phyloP scores from a whole-genome alignment of 176 grass and related monocot genomes.

The Bothriochloa decipiens region DNA sequence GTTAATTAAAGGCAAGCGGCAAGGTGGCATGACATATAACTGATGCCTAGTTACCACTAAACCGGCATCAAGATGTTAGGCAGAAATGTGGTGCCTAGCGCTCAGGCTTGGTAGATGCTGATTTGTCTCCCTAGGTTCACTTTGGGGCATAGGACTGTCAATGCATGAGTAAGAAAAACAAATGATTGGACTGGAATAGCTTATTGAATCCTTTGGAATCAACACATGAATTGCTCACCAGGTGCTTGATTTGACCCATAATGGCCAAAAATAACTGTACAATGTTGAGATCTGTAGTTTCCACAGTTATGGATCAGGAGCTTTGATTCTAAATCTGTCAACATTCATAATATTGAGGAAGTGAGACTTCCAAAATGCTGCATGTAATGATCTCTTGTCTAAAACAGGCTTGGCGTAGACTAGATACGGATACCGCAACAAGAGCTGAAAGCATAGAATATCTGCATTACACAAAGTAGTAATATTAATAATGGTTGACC shows the following conservation, averaged over 20 bases:
- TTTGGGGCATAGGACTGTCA: not conserved
- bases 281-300: not conserved
- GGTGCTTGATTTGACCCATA: not conserved
- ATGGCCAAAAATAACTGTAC: conserved; percentile 5
- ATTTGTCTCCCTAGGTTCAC: not conserved
- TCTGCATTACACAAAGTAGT: not conserved
- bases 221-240: not conserved
- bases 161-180: not conserved
- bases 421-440: not conserved
- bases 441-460: not conserved
- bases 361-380: not conserved
- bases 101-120: not conserved
- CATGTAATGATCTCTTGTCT: not conserved
- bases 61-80: not conserved
- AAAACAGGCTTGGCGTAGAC: not conserved
- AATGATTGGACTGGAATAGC: not conserved
- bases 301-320: not conserved
- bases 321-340: conserved; percentile 11
- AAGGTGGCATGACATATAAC: not conserved
- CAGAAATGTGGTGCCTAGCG: not conserved
- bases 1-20: not conserved
- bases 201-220: not conserved
- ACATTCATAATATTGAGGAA: not conserved
- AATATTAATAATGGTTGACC: not conserved
- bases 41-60: not conserved